phyloP scores from a whole-genome alignment of 257 asterid genomes.

The Voacanga thouarsii region DNA sequence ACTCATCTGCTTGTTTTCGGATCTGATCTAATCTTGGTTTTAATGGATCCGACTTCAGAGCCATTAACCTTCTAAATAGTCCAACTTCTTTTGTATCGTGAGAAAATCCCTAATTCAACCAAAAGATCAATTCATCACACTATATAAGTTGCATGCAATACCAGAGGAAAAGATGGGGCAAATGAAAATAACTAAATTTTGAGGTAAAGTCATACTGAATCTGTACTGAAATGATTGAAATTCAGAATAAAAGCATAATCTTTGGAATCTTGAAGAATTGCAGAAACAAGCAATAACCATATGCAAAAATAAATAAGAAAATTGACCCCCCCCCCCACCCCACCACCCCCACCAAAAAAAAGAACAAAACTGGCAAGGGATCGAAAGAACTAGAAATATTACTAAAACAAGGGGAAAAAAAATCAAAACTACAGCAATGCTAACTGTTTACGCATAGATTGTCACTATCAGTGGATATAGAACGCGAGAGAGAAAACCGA shows the following conservation, averaged over 20 bases:
- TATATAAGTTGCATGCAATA: neutral
- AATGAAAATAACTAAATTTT: neutral
- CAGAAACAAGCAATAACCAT: neutral
- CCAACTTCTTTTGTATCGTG: conserved; percentile 11
- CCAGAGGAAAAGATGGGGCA: neutral
- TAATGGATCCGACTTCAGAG: conserved; percentile 42
- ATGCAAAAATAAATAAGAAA: neutral
- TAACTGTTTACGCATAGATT: neutral
- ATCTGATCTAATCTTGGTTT: conserved; percentile 47
- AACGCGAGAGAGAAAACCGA: neutral
- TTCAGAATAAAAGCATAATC: neutral
- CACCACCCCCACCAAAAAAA: too few relatives aligned
- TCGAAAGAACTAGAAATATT: neutral
- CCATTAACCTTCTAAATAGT: conserved; percentile 32
- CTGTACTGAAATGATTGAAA: neutral
- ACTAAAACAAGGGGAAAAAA: neutral
- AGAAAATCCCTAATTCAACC: conserved; percentile 20
- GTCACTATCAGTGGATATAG: neutral
- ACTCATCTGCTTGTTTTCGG: conserved; percentile 46
- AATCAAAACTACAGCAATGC: neutral
- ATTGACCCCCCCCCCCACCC: too few relatives aligned
- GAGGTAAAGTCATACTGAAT: neutral
- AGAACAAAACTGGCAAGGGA: neutral
- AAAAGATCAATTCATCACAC: conserved; percentile 5
- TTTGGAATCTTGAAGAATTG: neutral